Percentiles rank a stretch among this genome's conserved stretches.
phyloP scores from a whole-genome alignment of 139 green algal species.

The Limnomonas spitsbergensis region DNA sequence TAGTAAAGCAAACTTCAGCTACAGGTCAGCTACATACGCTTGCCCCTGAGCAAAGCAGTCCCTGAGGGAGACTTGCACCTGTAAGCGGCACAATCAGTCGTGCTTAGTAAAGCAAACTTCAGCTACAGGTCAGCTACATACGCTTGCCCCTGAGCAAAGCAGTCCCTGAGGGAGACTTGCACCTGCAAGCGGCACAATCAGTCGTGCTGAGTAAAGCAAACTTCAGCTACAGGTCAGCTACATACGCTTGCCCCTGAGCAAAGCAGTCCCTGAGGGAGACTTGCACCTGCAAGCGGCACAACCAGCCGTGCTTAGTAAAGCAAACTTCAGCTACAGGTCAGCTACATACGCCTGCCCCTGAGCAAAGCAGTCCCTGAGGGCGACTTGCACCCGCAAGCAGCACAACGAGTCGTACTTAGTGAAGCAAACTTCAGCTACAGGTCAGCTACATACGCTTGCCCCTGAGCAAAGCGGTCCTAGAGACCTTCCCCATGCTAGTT shows the following conservation, averaged over 20 bases:
- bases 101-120: neutral
- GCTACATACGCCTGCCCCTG: too few relatives aligned
- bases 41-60: conserved; percentile 67
- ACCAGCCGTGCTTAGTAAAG: neutral
- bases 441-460: too few relatives aligned
- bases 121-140: too few relatives aligned
- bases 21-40: conserved; percentile 82
- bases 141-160: conserved; percentile 71
- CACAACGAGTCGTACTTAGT: too few relatives aligned
- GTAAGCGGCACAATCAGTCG: neutral
- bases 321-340: too few relatives aligned
- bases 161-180: conserved; percentile 35
- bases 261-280: conserved; percentile 50
- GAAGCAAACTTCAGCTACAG: too few relatives aligned
- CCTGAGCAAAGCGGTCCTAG: too few relatives aligned
- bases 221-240: too few relatives aligned
- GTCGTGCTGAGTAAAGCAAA: neutral
- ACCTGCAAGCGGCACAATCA: neutral
- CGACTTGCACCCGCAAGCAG: too few relatives aligned
- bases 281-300: neutral
- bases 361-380: too few relatives aligned
- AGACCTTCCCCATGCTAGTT: too few relatives aligned
- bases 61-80: conserved; percentile 31
- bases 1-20: neutral
- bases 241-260: conserved; percentile 73